phyloP scores from a whole-genome alignment of 768 basidiomycete genomes.

The Termitomyces sp. region DNA sequence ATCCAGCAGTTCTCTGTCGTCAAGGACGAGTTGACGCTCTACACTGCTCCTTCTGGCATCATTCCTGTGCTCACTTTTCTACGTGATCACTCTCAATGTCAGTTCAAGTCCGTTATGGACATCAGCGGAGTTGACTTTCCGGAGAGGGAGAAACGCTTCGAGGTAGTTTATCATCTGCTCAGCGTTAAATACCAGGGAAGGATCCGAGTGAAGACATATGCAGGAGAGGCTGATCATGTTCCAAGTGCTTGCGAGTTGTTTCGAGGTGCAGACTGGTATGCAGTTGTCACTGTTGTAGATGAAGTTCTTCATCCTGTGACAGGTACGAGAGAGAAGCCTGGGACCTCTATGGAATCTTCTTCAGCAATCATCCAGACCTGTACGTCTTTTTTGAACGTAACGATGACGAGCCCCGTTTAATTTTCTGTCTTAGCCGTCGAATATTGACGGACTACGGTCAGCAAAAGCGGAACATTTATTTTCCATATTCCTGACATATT shows the following conservation, averaged over 20 bases:
- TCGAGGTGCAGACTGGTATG: conserved; percentile 91
- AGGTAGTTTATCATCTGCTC: conserved; percentile 94
- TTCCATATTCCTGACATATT: conserved; percentile 12
- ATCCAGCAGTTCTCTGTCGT: conserved; percentile 97
- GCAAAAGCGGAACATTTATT: background rate
- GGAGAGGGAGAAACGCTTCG: conserved; percentile 89
- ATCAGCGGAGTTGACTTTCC: conserved; percentile 96
- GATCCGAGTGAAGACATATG: conserved; percentile 96
- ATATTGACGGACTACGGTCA: conserved; percentile 97
- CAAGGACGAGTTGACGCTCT: conserved; percentile 92
- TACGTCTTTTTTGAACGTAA: conserved; percentile 36
- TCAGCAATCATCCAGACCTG: conserved; percentile 95
- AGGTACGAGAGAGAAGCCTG: conserved; percentile 98
- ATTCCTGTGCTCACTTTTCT: conserved; percentile 88
- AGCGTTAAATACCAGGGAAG: conserved; percentile 76
- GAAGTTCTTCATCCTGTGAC: background rate
- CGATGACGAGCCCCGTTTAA: conserved; percentile 3
- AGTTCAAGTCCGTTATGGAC: conserved; percentile 91
- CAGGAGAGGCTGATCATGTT: conserved; percentile 87
- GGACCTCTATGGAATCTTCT: conserved; percentile 98
- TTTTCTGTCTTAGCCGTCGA: conserved; percentile 62
- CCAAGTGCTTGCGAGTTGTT: conserved; percentile 80
- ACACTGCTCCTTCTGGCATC: conserved; percentile 78
- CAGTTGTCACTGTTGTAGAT: conserved; percentile 3
- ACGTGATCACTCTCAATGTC: conserved; percentile 92